phyloP scores from a whole-genome alignment of 495 filamentous ascomycete species.

The Hyphodiscus hymeniophilus region DNA sequence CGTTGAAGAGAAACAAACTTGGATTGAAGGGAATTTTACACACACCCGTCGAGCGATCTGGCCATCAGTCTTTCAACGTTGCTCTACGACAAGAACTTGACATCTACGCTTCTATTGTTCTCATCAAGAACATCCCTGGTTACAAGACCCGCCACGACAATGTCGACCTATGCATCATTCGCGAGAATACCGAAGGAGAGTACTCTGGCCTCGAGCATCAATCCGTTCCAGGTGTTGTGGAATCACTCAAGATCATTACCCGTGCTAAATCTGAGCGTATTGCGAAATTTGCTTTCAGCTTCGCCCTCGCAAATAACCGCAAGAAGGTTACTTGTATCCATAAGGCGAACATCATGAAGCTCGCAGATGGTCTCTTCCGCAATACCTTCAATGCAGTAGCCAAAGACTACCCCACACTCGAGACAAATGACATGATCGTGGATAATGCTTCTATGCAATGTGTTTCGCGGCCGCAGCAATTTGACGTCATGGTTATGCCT shows the following conservation, averaged over 20 bases:
- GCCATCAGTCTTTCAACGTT: slow-evolving; percentile 99
- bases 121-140: slow-evolving; percentile 98
- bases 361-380: slow-evolving; percentile 96
- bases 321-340: slow-evolving; percentile 99
- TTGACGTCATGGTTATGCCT: slow-evolving; percentile 99
- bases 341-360: slow-evolving; percentile 99
- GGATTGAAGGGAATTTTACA: slow-evolving; percentile 96
- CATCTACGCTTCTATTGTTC: slow-evolving; percentile 95
- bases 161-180: slow-evolving; percentile 97
- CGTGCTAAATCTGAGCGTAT: slow-evolving; percentile 98
- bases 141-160: slow-evolving; percentile 94
- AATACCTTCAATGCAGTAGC: slow-evolving; percentile 90
- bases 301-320: slow-evolving; percentile 94
- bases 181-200: slow-evolving; percentile 99
- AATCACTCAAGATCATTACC: slow-evolving; percentile 99
- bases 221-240: slow-evolving; percentile 91
- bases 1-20: slow-evolving; percentile 94
- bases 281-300: slow-evolving; percentile 95
- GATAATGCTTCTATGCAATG: slow-evolving; percentile 99
- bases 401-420: slow-evolving; percentile 85
- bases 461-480: slow-evolving; percentile 91
- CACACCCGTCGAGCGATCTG: slow-evolving; percentile 92
- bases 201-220: slow-evolving; percentile 98
- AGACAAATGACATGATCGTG: slow-evolving; percentile 98
- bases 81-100: slow-evolving; percentile 97